Percentiles rank a stretch among this genome's conserved stretches.
These are phyloP conservation scores for Hyaloperonospora brassicae DNA, from an alignment of 352 stramenopile genomes.

Conservation along the genomic window DNA sequence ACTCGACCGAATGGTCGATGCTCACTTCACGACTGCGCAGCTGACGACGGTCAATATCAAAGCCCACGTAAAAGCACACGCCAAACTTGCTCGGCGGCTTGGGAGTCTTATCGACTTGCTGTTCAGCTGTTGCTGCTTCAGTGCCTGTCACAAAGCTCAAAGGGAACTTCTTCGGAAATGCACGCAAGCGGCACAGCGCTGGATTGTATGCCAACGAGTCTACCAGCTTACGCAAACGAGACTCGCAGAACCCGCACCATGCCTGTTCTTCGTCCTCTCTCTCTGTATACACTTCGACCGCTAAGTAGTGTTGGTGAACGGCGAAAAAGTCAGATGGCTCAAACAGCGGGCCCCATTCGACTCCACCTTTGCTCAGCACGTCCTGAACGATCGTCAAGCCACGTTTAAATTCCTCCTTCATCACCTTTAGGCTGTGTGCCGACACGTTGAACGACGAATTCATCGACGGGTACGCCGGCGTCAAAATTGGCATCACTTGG, in stretches of 20 bases:
- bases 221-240: conserved; percentile 88
- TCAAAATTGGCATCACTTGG: conserved; percentile 99
- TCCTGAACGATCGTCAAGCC: conserved; percentile 72
- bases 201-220: conserved; percentile 79
- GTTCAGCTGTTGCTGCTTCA: conserved; percentile 14
- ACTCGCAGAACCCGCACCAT: conserved; percentile 94
- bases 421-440: conserved; percentile 88
- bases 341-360: conserved; percentile 78
- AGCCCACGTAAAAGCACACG: conserved; percentile 79
- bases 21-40: conserved; percentile 71
- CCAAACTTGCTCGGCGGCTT: conserved; percentile 50
- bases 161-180: conserved; percentile 82
- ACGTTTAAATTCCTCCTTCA: conserved; percentile 91
- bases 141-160: conserved; percentile 45
- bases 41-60: conserved; percentile 76
- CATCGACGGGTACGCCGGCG: conserved; percentile 97
- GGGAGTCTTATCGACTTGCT: conserved; percentile 11
- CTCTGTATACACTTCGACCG: conserved; percentile 87
- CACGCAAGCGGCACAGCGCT: conserved; percentile 67
- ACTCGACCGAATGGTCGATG: conserved; percentile 81
- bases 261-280: conserved; percentile 84
- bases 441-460: conserved; percentile 99
- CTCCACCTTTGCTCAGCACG: conserved; percentile 71
- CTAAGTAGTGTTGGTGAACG: conserved; percentile 85
- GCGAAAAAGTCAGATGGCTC: conserved; percentile 82